A percentile compares a stretch with the other conserved stretches of the same genome.
Evolutionary conservation across 2,329 filamentous ascomycete genomes (phyloP).

Genomic region (Fusarium brachygibbosum): DNA sequence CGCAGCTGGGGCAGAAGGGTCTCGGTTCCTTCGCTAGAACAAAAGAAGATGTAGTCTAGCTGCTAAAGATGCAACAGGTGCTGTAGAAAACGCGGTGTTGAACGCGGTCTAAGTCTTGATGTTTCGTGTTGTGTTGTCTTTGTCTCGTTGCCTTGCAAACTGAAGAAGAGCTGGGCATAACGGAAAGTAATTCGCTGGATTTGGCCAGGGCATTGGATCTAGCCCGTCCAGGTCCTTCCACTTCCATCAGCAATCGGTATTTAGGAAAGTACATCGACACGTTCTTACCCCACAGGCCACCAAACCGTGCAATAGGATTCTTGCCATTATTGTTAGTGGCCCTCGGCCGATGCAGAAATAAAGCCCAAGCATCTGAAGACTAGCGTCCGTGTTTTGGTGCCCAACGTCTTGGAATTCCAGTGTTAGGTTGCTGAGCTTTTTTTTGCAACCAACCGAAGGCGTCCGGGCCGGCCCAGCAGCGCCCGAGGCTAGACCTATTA

Average conservation of each 20-base stretch:
- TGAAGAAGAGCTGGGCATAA: conserved; percentile 2
- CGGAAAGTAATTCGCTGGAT: conserved; percentile 24
- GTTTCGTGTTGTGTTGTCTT: conserved; percentile 38
- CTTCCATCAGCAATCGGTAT: conserved; percentile 27
- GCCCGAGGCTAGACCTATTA: conserved; percentile 42
- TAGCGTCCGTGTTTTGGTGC: conserved; percentile 50
- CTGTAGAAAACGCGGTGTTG: conserved; percentile 22
- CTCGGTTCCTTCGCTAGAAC: conserved; percentile 21
- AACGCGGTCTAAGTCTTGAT: conserved; percentile 18
- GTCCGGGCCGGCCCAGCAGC: conserved; percentile 48
- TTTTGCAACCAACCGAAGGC: conserved; percentile 33
- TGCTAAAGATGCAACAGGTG: conserved; percentile 23
- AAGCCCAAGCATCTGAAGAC: conserved; percentile 37
- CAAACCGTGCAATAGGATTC: conserved; percentile 47
- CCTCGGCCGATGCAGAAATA: conserved; percentile 46
- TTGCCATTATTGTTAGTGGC: conserved; percentile 43
- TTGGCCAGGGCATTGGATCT: conserved; percentile 14
- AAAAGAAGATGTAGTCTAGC: conserved; percentile 15
- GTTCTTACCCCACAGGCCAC: conserved; percentile 43
- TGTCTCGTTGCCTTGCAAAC: conserved; percentile 21
- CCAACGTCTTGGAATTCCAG: conserved; percentile 43
- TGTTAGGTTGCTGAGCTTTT: conserved; percentile 38
- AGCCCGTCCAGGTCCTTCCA: conserved; percentile 8
- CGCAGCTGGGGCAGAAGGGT: conserved; percentile 8
- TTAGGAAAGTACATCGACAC: conserved; percentile 27